A percentile compares a stretch with the other conserved stretches of the same genome.
Conservation (phyloP, 139 green algal species). For the Yamagishiella unicocca region DNA sequence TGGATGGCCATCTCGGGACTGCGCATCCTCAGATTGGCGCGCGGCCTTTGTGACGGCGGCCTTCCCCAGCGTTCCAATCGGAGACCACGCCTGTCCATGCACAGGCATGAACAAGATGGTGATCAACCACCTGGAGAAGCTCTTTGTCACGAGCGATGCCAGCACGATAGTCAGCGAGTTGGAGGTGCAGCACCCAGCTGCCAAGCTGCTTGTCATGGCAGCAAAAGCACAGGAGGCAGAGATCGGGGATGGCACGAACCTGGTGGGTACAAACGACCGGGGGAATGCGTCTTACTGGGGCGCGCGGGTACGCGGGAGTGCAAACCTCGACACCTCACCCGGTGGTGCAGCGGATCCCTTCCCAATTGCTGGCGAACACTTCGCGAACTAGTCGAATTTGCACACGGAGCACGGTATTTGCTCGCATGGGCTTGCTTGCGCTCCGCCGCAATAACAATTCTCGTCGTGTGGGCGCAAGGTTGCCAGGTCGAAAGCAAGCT, state of each 20-base stretch:
- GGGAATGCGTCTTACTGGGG: too few relatives aligned
- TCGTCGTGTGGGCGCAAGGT: too few relatives aligned
- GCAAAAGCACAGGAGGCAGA: constrained; percentile 95
- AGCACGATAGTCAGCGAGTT: constrained; percentile 96
- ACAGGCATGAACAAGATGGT: constrained; percentile 99
- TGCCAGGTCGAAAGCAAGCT: too few relatives aligned
- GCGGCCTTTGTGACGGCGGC: constrained; percentile 20
- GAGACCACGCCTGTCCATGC: background rate
- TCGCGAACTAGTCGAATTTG: too few relatives aligned
- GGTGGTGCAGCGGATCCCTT: too few relatives aligned
- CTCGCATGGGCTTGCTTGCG: too few relatives aligned
- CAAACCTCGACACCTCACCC: too few relatives aligned
- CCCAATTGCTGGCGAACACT: too few relatives aligned
- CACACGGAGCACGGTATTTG: too few relatives aligned
- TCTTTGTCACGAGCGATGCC: constrained; percentile 98
- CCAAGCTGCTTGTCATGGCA: constrained; percentile 95
- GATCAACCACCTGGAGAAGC: constrained; percentile 99
- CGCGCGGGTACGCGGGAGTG: too few relatives aligned
- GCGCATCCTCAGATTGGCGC: background rate
- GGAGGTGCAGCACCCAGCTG: constrained; percentile 97
- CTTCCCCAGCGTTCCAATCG: background rate
- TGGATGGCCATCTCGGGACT: background rate
- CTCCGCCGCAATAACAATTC: too few relatives aligned
- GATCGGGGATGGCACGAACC: constrained; percentile 98
- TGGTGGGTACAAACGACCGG: too few relatives aligned